Base-by-base conservation (phyloP, 305 asterid genomes). In the Fraxinus paxiana region DNA sequence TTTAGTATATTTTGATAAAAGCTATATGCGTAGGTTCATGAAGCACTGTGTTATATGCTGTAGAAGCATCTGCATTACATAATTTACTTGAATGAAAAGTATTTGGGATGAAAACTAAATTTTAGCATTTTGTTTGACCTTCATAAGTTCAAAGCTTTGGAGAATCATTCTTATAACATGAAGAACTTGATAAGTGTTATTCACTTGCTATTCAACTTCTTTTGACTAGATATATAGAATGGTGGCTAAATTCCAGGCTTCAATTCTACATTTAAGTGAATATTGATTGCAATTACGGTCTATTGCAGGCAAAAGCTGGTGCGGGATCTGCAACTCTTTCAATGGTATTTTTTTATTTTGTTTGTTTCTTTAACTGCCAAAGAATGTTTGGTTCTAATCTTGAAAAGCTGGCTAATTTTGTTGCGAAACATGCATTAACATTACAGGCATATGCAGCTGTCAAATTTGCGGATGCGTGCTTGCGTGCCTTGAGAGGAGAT, bases 281-380 rank as follows among this genome's bases (percentile, higher is more conserved):
- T 65, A 74, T 26, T 46, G 79, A 30, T 38, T 51, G 24, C 75
- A 48, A 46, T 76, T 69, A 31, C 76, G 6, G 70, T 76, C 51
- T 80, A 26, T 83, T 86, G 81, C 92, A 95, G 99, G 99, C 98
- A 77, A 95, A 95, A 89, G 97, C 97, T 35, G 98, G 98, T 79
- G 86, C 99, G n/a, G 99, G 99, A 85, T 94, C 99, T 38, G 99
- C 99, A 46, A 96, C 99, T 82, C 93, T 96, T 81, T 96, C 98
- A 17, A 96, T 94, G 97, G 99, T 93, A 74, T 4, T 35, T 20
- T 37, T 75, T 71, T 31, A 22, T 63, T 24, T 63, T 63, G 15
- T 26, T 63, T 63, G 6, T 26, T 67, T 67, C 41, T 15, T 30
- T 30, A 0, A 15, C 22, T 26, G 74, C 41, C 37, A 67, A 67